Evolutionary conservation across 192 early-diverging fungal genomes (phyloP), one percentile per base, ranked within the genome.

Genomic region (Bifiguratus adelaidae): DNA sequence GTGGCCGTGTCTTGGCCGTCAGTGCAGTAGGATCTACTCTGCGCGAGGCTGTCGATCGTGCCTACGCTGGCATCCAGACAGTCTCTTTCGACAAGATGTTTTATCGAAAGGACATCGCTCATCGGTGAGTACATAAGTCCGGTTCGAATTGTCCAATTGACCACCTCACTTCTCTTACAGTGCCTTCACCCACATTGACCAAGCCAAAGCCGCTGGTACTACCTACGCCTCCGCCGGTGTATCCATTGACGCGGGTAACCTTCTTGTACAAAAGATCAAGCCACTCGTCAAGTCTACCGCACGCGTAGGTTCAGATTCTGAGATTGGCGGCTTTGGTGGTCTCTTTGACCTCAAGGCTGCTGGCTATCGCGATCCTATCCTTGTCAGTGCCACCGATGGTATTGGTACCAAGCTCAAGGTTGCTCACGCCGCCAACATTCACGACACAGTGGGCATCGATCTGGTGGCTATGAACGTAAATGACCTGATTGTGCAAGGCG

Each of bases 381-480:
- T 99, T 33, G 86, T 99, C 7, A 86, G 91, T n/a, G 91, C 95
- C 26, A 99, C 96, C 21, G 96, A 99, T 48, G 96, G 96, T 36
- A 91, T 99, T 19, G 96, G 96, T 25, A 99, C 96, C 55, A 99
- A 99, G 76, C 81, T 99, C 29, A 95, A 86, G 72, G 79, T 99
- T 58, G 94, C 96, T 2, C 91, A 95, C 24, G 74, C 74, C 24
- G 76, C 77, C 50, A 69, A 74, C 22, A 87, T 86, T 45, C 89
- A 96, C 64, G 78, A 93, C 61, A 92, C 93, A 6, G 91, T 99
- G 35, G 91, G 95, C 32, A 86, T 96, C 57, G 96, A 99, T 61
- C 73, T 97, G 30, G 96, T 99, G 30, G 96, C 96, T 4, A 99
- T 99, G 96, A 94, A 85, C 58, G 96, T 97, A 50, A 99, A 99